Base-by-base conservation (phyloP, 306 rosid genomes). In the Quercus robur region DNA sequence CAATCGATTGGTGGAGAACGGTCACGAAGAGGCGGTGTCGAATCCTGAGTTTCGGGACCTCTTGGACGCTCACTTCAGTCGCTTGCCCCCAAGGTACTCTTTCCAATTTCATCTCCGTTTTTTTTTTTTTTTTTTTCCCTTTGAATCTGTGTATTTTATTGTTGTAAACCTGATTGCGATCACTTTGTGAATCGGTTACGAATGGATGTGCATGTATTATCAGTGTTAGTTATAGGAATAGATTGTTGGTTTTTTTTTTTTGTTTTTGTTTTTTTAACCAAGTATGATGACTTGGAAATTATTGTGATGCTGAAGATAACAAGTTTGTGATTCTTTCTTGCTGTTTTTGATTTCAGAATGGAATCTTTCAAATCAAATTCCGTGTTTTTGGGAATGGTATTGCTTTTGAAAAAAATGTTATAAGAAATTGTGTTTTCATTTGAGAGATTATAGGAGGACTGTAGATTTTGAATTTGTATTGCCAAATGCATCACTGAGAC, bases 41-140 rank as follows among this genome's bases (percentile, higher is more conserved):
- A 91, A 87, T 70, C 97, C 93, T 1, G 91, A 91, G 3, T 93
- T 96, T 61, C 94, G 98, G 3, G 98, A 89, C n/a, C 91, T 76
- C 78, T 59, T 96, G 74, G 97, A 93, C 38, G 89, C 93, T 84
- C 99, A 96, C 90, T 96, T 96, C 89, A 93, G 86, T 81, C 97
- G 98, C 73, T 87, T 96, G 77, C 99, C 99, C 81, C 87, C 93
- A 57, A 96, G 99, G 99, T 95, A 61, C 61, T 25, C 35, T 19
- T 55, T 71, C 4, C 46, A 4, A 35, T 38, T 77, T 64, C 2
- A 1, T 59, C 44, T 76, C 17, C 5, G 0, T 3, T 52, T 55
- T 61, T 51, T 14, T 20, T 38, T 46, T 58, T 44, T 31, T 28
- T 28, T 28, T 28, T 28, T 3, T 2, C 2, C 18, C n/a, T 10